Conservation (phyloP, 805 yeast species). For the Sugiyamaella floridensis region DNA sequence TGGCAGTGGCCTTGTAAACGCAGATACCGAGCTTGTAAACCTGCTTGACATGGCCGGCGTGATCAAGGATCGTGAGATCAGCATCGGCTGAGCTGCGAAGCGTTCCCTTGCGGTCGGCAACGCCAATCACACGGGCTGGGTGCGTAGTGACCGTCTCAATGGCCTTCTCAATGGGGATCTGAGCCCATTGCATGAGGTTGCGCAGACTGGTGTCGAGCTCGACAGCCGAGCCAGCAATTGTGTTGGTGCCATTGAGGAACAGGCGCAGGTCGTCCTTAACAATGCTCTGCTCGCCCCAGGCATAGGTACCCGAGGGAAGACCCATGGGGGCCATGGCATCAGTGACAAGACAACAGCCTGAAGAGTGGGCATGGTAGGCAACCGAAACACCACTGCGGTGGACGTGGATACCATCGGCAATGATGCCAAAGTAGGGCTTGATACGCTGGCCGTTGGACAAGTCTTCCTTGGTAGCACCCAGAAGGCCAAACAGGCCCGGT, state of each 20-base stretch:
- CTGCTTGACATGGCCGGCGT: constrained; percentile 38
- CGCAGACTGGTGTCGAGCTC: constrained; percentile 45
- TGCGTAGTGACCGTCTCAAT: constrained; percentile 49
- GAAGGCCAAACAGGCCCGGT: constrained; percentile 49
- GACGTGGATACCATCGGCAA: constrained; percentile 54
- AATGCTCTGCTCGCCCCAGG: constrained; percentile 44
- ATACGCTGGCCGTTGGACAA: constrained; percentile 6
- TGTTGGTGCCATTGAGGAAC: constrained; percentile 46
- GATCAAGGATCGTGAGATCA: constrained; percentile 44
- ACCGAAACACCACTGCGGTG: constrained; percentile 46
- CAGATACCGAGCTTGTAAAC: constrained; percentile 47
- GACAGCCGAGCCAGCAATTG: constrained; percentile 59
- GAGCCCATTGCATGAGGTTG: constrained; percentile 46
- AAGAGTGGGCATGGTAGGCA: constrained; percentile 46
- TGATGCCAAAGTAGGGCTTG: constrained; percentile 46
- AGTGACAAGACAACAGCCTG: constrained; percentile 49
- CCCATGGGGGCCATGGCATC: constrained; percentile 57
- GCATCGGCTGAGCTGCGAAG: constrained; percentile 50
- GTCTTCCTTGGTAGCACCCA: constrained; percentile 30
- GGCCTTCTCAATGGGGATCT: constrained; percentile 44
- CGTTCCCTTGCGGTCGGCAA: constrained; percentile 42
- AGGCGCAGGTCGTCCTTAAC: constrained; percentile 43
- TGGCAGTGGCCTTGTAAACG: constrained; percentile 21
- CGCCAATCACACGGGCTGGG: constrained; percentile 44
- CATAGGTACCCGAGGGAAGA: constrained; percentile 48